Base-by-base conservation (phyloP, 2,329 filamentous ascomycete species). In the Trichoderma breve region DNA sequence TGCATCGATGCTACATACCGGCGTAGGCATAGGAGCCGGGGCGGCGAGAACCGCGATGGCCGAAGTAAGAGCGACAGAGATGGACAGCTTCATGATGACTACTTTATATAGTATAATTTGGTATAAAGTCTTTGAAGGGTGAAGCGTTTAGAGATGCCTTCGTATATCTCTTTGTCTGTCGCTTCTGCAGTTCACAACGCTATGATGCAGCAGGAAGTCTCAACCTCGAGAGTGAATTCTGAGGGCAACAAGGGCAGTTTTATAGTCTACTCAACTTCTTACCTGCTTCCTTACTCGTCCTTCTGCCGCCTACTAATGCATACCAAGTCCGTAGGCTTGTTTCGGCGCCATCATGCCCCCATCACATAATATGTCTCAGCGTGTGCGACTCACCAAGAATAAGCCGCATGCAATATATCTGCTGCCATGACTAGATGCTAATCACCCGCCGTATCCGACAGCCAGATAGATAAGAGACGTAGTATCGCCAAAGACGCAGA, bases 61-160 rank as follows among this genome's bases (percentile, higher is more conserved):
- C 39, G 77, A 66, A 39, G 76, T 74, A 67, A 81, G 43, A 9
- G 80, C 68, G 53, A 75, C 51, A 21, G 76, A 74, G 53, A 79
- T 6, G n/a, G 77, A 76, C 72, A 78, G 73, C 77, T 79, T 81
- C 80, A 81, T 81, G 69, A 3, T 71, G 74, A 6, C 28, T 15
- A 36, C 15, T n/a, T 9, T n/a, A 9, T 43, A 43, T 15, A 43
- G 4, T 18, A 30, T 43, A 14, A 28, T 11, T 14, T 21, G 24
- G 3, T 60, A 28, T 12, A 12, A 15, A 6, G n/a, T 6, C 26
- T 14, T n/a, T n/a, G n/a, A n/a, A n/a, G n/a, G n/a, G n/a, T n/a
- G n/a, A n/a, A n/a, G n/a, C n/a, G n/a, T n/a, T n/a, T n/a, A n/a
- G n/a, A n/a, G n/a, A n/a, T 14, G 14, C 30, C 2, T 12, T 32